Percentiles rank a stretch among this genome's conserved stretches.
Conservation (phyloP, 805 yeast genomes). For the Candida sphagnicola region DNA sequence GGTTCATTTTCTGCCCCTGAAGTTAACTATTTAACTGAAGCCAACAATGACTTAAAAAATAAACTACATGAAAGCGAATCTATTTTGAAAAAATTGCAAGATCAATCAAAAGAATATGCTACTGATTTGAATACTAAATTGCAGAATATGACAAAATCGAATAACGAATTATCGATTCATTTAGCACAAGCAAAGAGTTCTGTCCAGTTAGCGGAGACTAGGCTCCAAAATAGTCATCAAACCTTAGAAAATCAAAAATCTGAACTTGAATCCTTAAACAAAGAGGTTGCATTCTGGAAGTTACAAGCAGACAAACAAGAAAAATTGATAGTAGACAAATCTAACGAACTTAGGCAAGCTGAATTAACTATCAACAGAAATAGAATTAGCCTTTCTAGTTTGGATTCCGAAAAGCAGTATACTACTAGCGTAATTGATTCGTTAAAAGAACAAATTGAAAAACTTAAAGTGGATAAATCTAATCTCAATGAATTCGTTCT, state of each 20-base stretch:
- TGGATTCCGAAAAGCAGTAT: slow-evolving; percentile 52
- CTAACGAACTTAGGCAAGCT: slow-evolving; percentile 52
- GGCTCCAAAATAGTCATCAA: slow-evolving; percentile 43
- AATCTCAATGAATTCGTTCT: slow-evolving; percentile 54
- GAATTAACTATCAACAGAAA: slow-evolving; percentile 43
- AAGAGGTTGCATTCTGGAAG: slow-evolving; percentile 36
- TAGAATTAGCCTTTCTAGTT: slow-evolving; percentile 42
- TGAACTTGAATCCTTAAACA: slow-evolving; percentile 25
- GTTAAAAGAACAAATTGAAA: slow-evolving; percentile 48
- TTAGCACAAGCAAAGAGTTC: slow-evolving; percentile 55
- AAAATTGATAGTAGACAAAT: slow-evolving; percentile 21
- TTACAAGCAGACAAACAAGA: slow-evolving; percentile 40
- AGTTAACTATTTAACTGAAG: slow-evolving; percentile 20
- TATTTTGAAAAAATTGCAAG: slow-evolving; percentile 25
- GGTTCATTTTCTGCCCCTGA: slow-evolving; percentile 10
- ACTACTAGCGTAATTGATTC: slow-evolving; percentile 48
- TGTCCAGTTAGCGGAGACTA: slow-evolving; percentile 46
- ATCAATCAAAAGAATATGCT: slow-evolving; percentile 41
- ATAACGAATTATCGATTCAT: slow-evolving; percentile 43
- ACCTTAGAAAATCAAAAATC: slow-evolving; percentile 23
- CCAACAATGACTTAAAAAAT: slow-evolving; percentile 25
- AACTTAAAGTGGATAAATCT: slow-evolving; percentile 54
- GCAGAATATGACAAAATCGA: slow-evolving; percentile 19
- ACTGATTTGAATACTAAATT: slow-evolving; percentile 42
- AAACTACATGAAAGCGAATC: slow-evolving; percentile 38